Evolutionary conservation across 192 early-diverging fungal genomes (phyloP).

Genomic region (Gamsiella multidivaricata): DNA sequence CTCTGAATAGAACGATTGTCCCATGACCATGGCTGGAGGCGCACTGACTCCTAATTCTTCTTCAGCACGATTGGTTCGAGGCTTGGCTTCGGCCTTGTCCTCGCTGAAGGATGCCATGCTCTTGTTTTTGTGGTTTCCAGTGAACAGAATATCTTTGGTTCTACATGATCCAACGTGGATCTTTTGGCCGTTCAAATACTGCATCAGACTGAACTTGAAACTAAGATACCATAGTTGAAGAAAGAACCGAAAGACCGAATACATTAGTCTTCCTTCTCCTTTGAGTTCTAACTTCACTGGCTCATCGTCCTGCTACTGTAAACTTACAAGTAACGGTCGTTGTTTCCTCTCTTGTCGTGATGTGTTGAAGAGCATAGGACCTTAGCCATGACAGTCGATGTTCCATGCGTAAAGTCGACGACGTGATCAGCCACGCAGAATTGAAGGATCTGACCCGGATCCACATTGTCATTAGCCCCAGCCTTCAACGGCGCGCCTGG

Average conservation of each 20-base stretch:
- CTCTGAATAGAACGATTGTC: conserved; percentile 35
- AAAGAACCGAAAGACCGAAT: no score
- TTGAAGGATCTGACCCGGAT: conserved; percentile 46
- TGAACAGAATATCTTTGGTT: conserved; percentile 51
- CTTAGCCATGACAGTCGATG: conserved; percentile 50
- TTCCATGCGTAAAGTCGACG: conserved; percentile 45
- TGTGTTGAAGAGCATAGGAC: conserved; percentile 47
- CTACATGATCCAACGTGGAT: conserved; percentile 43
- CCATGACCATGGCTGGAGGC: conserved; percentile 24
- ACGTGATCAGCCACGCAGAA: conserved; percentile 44
- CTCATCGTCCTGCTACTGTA: not conserved
- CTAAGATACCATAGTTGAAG: conserved; percentile 8
- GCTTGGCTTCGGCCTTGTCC: conserved; percentile 37
- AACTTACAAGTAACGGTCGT: conserved; percentile 52
- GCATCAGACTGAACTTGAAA: conserved; percentile 47
- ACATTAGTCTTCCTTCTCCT: no score
- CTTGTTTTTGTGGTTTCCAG: conserved; percentile 54
- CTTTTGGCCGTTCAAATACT: conserved; percentile 42
- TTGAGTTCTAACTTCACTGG: no score
- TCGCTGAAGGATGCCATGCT: conserved; percentile 54
- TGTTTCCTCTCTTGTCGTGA: conserved; percentile 51
- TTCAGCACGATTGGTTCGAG: conserved; percentile 11
- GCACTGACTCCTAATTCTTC: conserved; percentile 12
- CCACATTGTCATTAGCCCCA: conserved; percentile 21
- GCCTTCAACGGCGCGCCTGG: conserved; percentile 36